Base-by-base conservation (phyloP, 2,329 filamentous ascomycete species). In the Hymenoscyphus scutula region DNA sequence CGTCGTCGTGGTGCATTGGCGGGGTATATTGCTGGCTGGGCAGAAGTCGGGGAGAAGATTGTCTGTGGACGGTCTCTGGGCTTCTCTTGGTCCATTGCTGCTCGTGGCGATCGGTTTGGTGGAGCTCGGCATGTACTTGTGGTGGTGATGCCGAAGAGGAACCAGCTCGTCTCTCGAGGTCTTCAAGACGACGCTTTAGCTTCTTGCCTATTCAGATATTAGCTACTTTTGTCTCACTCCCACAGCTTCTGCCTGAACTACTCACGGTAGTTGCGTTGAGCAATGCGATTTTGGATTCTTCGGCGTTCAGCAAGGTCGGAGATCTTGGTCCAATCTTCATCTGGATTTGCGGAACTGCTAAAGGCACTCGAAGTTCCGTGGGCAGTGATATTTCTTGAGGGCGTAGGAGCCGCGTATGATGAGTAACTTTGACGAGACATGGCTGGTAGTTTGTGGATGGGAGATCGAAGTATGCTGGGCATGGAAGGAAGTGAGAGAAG, bases 261-360 rank as follows among this genome's bases (percentile, higher is more conserved):
- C 88, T 76, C 82, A 96, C 92, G 92, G 81, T 97, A 97, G 81
- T 97, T 97, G 73, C 93, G 89, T 80, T 98, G 94, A 70, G 94
- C 94, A 82, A 98, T 97, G 71, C 94, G 88, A 80, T 98, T 98
- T 79, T 98, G 93, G 80, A 97, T 97, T 75, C 93, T 86, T 73
- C 93, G 84, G 74, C 95, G 88, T 80, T 98, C 94, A 58, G 93
- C 94, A 64, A 98, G 88, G 77, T 98, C 94, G 62, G 94, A 96
- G 76, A 98, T 97, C 86, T 97, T 96, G 75, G 94, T 97, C 94
- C 94, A 98, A 80, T 98, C 94, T 80, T 98, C 94, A 74, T 97
- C 93, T 61, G 94, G 91, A 76, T 96, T 96, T 71, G 93, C 94
- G 67, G 92, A 96, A 72, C 89, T 90, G 79, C 91, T 96, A 82